Evolutionary conservation across 2,329 filamentous ascomycete genomes (phyloP), one percentile per base, ranked within the genome.

Genomic region (Volutella citrinella): DNA sequence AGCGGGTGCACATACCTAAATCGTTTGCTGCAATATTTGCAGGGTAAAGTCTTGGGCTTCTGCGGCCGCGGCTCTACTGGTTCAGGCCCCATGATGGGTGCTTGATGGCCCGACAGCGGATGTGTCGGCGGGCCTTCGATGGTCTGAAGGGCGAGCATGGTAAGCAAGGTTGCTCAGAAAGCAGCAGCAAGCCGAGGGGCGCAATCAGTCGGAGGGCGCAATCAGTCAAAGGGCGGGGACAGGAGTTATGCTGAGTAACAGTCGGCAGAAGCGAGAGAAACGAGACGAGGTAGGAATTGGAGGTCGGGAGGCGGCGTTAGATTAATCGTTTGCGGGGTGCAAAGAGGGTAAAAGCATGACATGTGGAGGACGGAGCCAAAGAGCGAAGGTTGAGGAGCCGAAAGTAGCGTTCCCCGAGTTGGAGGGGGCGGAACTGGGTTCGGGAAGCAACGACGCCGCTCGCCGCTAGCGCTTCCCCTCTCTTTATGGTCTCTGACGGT

Each of bases 11-110:
- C 73, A 61, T 57, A 79, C 76, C 76, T 72, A 57, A 81, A 81
- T 42, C 70, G 68, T 53, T 80, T 80, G 59, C 69, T 75, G 59
- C 77, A 81, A 52, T 77, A 80, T 52, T 75, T 75, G 67, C 77
- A 81, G 36, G 76, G 76, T 41, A 80, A 57, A 30, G 73, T 76
- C 61, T 80, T 79, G 47, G 76, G 76, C 50, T 80, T 79, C 55
- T 76, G 73, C 46, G 74, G 70, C 50, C 72, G 70, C 51, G 60
- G 60, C 48, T 78, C 74, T 36, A 64, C 66, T 43, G 63, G 65
- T 45, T 76, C 73, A 26, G 70, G 66, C 18, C 48, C 43, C 34
- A 45, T 45, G 23, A 61, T 52, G 31, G 46, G 45, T 38, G 40
- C 45, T 39, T 42, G 33, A 35, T 49, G 45, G 12, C 45, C 45